A percentile compares a stretch with the other conserved stretches of the same genome.
Conservation (phyloP, 768 basidiomycete species). For the Hypholoma sublateritium region DNA sequence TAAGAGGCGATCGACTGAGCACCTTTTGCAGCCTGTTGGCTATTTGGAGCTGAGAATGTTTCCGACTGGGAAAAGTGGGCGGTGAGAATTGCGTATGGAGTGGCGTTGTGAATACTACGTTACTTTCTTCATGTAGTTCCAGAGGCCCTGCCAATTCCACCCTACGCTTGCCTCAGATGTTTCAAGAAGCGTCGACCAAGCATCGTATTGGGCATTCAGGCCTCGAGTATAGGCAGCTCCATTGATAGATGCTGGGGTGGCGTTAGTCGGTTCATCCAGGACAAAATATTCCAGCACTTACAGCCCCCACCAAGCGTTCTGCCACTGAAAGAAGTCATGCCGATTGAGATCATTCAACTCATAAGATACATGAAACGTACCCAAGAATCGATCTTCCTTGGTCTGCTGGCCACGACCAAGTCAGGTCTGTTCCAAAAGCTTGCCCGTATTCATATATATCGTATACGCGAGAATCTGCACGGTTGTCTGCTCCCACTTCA, state of each 20-base stretch:
- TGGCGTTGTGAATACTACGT: not conserved
- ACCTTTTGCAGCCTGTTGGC: slow-evolving; percentile 43
- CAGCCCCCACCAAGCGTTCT: slow-evolving; percentile 46
- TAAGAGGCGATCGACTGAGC: slow-evolving; percentile 45
- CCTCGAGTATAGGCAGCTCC: slow-evolving; percentile 47
- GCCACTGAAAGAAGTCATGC: slow-evolving; percentile 28
- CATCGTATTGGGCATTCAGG: slow-evolving; percentile 42
- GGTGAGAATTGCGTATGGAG: not conserved
- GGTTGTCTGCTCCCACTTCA: slow-evolving; percentile 51
- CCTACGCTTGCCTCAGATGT: slow-evolving; percentile 40
- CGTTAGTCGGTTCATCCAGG: not conserved
- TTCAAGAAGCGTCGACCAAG: slow-evolving; percentile 37
- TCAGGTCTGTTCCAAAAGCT: slow-evolving; percentile 41
- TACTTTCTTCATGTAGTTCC: slow-evolving; percentile 49
- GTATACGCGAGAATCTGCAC: slow-evolving; percentile 41
- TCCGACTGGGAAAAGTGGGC: slow-evolving; percentile 35
- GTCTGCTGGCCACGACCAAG: slow-evolving; percentile 47
- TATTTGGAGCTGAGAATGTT: slow-evolving; percentile 45
- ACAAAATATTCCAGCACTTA: slow-evolving; percentile 17
- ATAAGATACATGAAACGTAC: slow-evolving; percentile 23
- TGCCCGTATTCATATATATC: slow-evolving; percentile 45
- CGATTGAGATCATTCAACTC: not conserved
- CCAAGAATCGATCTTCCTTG: slow-evolving; percentile 38
- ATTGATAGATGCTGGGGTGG: slow-evolving; percentile 42
- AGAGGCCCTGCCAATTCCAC: slow-evolving; percentile 47